Evolutionary conservation across 2,329 filamentous ascomycete genomes (phyloP), one percentile per base, ranked within the genome.

Genomic region (Clarireedia homoeocarpa): DNA sequence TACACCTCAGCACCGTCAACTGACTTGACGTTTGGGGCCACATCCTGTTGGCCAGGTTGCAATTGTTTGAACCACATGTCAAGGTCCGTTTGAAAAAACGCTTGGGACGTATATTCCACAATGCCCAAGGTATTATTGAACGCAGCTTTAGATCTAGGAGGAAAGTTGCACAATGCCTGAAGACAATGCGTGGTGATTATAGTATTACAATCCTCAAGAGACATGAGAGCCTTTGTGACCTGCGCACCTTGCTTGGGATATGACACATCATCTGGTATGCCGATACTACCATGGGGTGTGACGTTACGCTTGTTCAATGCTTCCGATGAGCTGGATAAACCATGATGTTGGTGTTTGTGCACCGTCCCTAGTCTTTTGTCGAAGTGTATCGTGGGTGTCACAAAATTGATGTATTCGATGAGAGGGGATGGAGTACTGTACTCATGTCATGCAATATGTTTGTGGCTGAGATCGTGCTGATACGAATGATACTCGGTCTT

Each of bases 151-250:
- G 64, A 68, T 14, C 72, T 73, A 14, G 71, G 62, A 15, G 78
- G 73, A 50, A 75, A 73, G 3, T 70, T 64, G 62, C 82, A 82
- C 23, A 82, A 67, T 5, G 77, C 77, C 51, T 73, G 74, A 51
- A 82, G 72, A 62, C 82, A 85, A 44, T 74, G 73, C 0, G 80
- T 79, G 0, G 80, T 83, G 60, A 84, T 81, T 63, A 77, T 75
- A 14, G 69, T 67, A 61, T 79, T 75, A 64, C 82, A 85, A 53
- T 72, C 64, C 2, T 62, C 62, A 34, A 65, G 53, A 2, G 59
- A 57, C 57, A 65, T 63, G 27, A 65, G 39, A 12, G 65, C 64
- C 52, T 67, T 66, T 3, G 48, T 44, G 15, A 67, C 49, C 7
- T 44, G 48, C 30, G 59, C 52, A 26, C 65, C 65, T 48, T 64